Percentiles rank a stretch among this genome's conserved stretches.
Evolutionary conservation across 441 rosid species (phyloP).

Genomic region (Gossypium davidsonii): DNA sequence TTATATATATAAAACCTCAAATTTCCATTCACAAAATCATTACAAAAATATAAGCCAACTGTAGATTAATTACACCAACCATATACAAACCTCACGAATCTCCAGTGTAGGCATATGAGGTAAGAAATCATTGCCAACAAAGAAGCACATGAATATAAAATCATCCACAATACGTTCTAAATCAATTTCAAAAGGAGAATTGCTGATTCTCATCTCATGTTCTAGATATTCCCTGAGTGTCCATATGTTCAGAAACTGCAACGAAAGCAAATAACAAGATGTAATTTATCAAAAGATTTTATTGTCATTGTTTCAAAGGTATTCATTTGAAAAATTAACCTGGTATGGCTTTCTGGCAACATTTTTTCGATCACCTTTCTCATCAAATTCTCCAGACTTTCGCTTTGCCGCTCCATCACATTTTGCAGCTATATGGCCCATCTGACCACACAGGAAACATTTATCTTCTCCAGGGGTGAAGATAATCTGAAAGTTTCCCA

Average conservation of each 20-base stretch:
- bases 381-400: slow-evolving; percentile 90
- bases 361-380: slow-evolving; percentile 57
- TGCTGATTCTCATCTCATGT: slow-evolving; percentile 61
- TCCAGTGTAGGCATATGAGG: slow-evolving; percentile 99
- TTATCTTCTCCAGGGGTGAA: slow-evolving; percentile 90
- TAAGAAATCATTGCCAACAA: slow-evolving; percentile 96
- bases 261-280: slow-evolving; percentile 2
- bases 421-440: slow-evolving; percentile 81
- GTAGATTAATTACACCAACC: background rate
- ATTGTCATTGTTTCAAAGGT: background rate
- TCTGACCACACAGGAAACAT: slow-evolving; percentile 92
- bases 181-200: slow-evolving; percentile 48
- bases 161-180: slow-evolving; percentile 89
- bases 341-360: slow-evolving; percentile 84
- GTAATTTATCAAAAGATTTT: background rate
- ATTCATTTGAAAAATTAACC: slow-evolving; percentile 32
- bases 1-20: background rate
- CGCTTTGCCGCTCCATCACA: slow-evolving; percentile 89
- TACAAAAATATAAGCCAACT: background rate
- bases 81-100: slow-evolving; percentile 83
- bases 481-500: slow-evolving; percentile 50
- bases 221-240: slow-evolving; percentile 90
- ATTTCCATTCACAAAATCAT: slow-evolving; percentile 2
- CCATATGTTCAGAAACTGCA: slow-evolving; percentile 91
- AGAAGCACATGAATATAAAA: slow-evolving; percentile 97